A percentile compares a stretch with the other conserved stretches of the same genome.
Conservation (phyloP, 2,329 filamentous ascomycete species). For the Emergomyces pasteurianus region DNA sequence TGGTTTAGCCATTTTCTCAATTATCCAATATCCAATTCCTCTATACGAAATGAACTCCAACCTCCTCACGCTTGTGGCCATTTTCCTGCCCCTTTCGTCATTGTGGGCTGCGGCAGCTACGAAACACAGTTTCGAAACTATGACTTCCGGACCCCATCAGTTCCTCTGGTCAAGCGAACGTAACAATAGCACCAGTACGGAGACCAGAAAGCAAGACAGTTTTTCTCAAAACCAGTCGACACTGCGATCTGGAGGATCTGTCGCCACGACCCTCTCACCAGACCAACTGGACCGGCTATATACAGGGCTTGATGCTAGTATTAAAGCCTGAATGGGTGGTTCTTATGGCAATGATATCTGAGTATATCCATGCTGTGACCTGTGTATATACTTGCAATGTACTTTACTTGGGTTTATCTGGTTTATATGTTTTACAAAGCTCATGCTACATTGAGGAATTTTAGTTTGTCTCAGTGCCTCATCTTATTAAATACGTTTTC, state of each 20-base stretch:
- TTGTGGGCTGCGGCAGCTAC: slow-evolving; percentile 47
- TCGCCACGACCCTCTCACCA: slow-evolving; percentile 1
- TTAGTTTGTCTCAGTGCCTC: neutral
- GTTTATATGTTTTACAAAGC: neutral
- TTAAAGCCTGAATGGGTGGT: slow-evolving; percentile 5
- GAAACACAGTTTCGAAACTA: slow-evolving; percentile 11
- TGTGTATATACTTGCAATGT: neutral
- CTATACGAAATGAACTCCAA: slow-evolving; percentile 44
- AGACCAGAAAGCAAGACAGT: neutral
- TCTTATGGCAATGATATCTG: neutral
- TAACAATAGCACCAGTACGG: neutral
- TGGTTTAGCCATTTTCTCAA: slow-evolving; percentile 46
- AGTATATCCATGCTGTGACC: neutral
- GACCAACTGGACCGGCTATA: slow-evolving; percentile 10
- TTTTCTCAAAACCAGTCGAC: slow-evolving; percentile 1
- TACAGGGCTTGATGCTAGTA: slow-evolving; percentile 7
- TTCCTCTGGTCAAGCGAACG: slow-evolving; percentile 5
- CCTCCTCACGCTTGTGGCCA: slow-evolving; percentile 46
- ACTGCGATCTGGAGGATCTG: neutral
- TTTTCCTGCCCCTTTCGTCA: slow-evolving; percentile 54
- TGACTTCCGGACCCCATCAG: neutral
- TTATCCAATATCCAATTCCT: slow-evolving; percentile 41
- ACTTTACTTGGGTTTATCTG: neutral
- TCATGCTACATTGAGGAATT: neutral
- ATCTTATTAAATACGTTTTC: neutral